A percentile compares a stretch with the other conserved stretches of the same genome.
phyloP scores from a whole-genome alignment of 2,329 filamentous ascomycete species.

The Pezicula radicicola region DNA sequence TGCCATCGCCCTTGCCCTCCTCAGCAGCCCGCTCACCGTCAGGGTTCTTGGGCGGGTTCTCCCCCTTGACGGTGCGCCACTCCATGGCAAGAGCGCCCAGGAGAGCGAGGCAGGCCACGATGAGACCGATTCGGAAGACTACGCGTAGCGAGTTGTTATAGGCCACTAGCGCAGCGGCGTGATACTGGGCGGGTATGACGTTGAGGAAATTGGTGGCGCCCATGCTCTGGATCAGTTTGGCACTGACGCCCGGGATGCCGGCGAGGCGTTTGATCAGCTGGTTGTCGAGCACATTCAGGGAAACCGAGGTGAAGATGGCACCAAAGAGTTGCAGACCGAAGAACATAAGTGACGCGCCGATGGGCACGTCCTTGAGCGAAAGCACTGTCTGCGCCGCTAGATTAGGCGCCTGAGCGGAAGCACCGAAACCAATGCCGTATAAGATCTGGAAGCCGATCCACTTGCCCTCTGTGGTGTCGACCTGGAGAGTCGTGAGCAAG shows the following conservation, averaged over 20 bases:
- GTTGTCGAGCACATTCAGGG: conserved; percentile 39
- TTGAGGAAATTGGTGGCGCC: conserved; percentile 49
- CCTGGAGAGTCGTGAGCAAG: conserved; percentile 33
- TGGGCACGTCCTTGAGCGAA: conserved; percentile 45
- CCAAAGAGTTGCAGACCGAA: conserved; percentile 55
- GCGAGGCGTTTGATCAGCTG: conserved; percentile 34
- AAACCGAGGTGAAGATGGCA: conserved; percentile 53
- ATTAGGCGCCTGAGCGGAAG: conserved; percentile 34
- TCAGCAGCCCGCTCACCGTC: too few species aligned
- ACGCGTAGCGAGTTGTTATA: conserved; percentile 61
- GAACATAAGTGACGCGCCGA: conserved; percentile 49
- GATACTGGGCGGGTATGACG: conserved; percentile 35
- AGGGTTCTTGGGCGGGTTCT: neutral
- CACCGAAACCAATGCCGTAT: conserved; percentile 17
- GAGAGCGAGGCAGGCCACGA: conserved; percentile 50
- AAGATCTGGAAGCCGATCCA: conserved; percentile 30
- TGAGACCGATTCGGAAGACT: conserved; percentile 58
- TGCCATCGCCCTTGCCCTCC: too few species aligned
- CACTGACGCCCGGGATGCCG: conserved; percentile 3
- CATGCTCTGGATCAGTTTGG: conserved; percentile 18
- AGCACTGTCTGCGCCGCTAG: conserved; percentile 43
- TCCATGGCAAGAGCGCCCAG: conserved; percentile 54
- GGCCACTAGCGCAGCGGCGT: conserved; percentile 41
- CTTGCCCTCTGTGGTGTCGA: conserved; percentile 26
- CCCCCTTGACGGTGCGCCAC: conserved; percentile 41